Conservation (phyloP, 345 rosid species). For the Reutealis trisperma region DNA sequence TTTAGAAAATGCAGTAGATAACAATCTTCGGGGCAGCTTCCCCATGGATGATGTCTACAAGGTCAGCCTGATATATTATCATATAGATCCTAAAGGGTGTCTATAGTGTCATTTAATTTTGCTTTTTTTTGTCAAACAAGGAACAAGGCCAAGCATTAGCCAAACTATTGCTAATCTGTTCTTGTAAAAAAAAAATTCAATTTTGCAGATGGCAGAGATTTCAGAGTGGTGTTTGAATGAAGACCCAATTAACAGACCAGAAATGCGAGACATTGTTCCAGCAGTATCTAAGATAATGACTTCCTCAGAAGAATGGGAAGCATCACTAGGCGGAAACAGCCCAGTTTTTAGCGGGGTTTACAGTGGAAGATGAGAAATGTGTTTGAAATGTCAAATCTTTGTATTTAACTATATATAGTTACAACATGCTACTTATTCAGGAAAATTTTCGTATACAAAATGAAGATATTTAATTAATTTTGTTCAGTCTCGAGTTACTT, state of each 20-base stretch:
- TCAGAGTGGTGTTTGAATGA: conserved; percentile 57
- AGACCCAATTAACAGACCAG: conserved; percentile 51
- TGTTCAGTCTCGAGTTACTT: too few species aligned
- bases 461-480: too few species aligned
- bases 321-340: conserved; percentile 59
- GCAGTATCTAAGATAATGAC: conserved; percentile 36
- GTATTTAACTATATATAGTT: too few species aligned
- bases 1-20: conserved; percentile 43
- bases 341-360: conserved; percentile 56
- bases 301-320: conserved; percentile 63
- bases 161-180: not conserved
- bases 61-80: conserved; percentile 29
- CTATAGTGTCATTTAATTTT: too few species aligned
- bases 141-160: too few species aligned
- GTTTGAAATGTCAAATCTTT: too few species aligned
- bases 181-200: not conserved
- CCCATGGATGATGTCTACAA: conserved; percentile 48
- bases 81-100: too few species aligned
- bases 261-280: conserved; percentile 52
- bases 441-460: too few species aligned
- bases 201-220: conserved; percentile 55
- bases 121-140: too few species aligned
- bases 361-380: conserved; percentile 44
- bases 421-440: too few species aligned
- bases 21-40: conserved; percentile 48